Base-by-base conservation (phyloP, 2,329 filamentous ascomycete genomes). In the Phialophora verrucosa region DNA sequence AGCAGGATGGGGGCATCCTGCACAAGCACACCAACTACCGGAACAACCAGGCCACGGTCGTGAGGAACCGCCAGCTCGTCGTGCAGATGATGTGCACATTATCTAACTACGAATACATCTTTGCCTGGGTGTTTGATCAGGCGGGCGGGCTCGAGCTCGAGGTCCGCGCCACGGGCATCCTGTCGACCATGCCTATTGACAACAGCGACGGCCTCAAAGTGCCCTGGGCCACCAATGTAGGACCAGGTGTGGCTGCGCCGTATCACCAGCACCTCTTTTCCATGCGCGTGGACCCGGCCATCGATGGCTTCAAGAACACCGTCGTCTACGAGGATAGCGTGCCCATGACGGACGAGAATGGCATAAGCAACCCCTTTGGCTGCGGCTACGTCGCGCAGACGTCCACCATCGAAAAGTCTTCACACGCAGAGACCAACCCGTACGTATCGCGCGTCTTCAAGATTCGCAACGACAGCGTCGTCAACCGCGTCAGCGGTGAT, bases 401-500 rank as follows among this genome's bases (percentile, higher is more conserved):
- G 10, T 35, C 32, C 32, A 35, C 32, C 32, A 35, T 35, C 4
- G 32, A 35, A 35, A 35, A 35, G 32, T 35, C 32, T 8, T 35
- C 32, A 35, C 32, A 35, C 11, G 32, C 32, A 12, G 32, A 35
- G 32, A 35, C 32, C 32, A 12, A 35, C 11, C 32, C 32, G 10
- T 35, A 35, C 32, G 32, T 35, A 4, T 12, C 10, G 32, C 32
- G 85, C 7, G 80, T 79, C 8, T 85, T 87, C 79, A 87, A 87
- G 71, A 85, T 88, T 69, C 77, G 85, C 72, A 87, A 87, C 64
- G 79, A 82, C 0, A 73, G 79, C 38, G 79, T 82, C 49, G 78
- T 72, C 32, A 88, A 88, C 73, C 78, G 82, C 0, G 76, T 87
- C 65, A 87, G 85, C 67, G 79, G 80, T 27, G 80, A 81, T 7